Evolutionary conservation across 345 rosid genomes (phyloP).

Genomic region (Lumnitzera racemosa): DNA sequence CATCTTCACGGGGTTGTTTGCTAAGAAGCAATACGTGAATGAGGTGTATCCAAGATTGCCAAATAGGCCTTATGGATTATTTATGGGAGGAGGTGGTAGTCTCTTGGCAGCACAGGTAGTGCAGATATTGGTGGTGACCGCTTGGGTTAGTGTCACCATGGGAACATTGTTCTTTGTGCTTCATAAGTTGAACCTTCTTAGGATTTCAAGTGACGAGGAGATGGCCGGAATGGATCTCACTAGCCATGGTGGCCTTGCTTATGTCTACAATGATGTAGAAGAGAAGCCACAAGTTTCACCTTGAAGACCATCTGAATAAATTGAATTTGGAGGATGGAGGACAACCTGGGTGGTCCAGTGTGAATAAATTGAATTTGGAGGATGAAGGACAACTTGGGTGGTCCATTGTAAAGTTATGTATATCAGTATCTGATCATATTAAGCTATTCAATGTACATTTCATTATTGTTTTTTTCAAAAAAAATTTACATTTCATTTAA

Average conservation of each 20-base stretch:
- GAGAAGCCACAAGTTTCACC: too few species aligned
- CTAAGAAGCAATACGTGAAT: constrained; percentile 25
- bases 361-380: too few species aligned
- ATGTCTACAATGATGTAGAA: constrained; percentile 24
- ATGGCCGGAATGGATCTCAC: constrained; percentile 50
- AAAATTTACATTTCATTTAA: too few species aligned
- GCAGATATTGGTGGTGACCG: constrained; percentile 11
- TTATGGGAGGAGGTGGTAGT: constrained; percentile 13
- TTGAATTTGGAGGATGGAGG: too few species aligned
- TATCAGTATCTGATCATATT: too few species aligned
- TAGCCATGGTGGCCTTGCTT: constrained; percentile 54
- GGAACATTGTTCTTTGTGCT: constrained; percentile 37
- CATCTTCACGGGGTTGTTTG: constrained; percentile 41
- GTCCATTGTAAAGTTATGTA: too few species aligned
- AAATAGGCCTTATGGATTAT: constrained; percentile 12
- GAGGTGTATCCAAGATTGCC: constrained; percentile 28
- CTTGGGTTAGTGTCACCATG: constrained; percentile 33
- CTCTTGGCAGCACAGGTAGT: constrained; percentile 16
- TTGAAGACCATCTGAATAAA: too few species aligned
- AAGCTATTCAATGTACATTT: too few species aligned
- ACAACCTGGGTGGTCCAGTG: too few species aligned
- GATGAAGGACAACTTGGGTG: too few species aligned
- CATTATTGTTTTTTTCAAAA: too few species aligned
- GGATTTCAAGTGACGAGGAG: constrained; percentile 49
- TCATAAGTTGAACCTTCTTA: constrained; percentile 26